Percentiles rank a stretch among this genome's conserved stretches.
Conservation (phyloP, 768 basidiomycete species). For the Naganishia friedmannii region DNA sequence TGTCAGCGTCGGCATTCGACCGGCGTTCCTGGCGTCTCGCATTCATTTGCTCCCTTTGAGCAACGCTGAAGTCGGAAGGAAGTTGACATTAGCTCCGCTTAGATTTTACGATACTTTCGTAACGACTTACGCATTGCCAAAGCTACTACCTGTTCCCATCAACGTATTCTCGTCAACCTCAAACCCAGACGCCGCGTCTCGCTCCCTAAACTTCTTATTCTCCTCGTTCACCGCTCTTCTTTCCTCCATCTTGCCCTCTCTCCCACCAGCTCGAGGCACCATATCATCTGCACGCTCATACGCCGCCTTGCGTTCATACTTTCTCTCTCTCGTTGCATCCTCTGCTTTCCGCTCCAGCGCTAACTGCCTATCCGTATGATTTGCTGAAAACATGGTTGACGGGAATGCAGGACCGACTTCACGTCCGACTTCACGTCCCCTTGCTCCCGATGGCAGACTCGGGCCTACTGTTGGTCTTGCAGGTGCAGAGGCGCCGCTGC, state of each 20-base stretch:
- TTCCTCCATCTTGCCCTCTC: constrained; percentile 83
- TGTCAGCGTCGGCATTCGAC: constrained; percentile 50
- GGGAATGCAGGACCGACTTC: constrained; percentile 33
- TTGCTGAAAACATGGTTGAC: constrained; percentile 30
- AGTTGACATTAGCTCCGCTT: not conserved
- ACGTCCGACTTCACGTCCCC: constrained; percentile 22
- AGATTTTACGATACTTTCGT: constrained; percentile 33
- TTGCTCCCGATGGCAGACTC: constrained; percentile 42
- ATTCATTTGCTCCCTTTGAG: constrained; percentile 69
- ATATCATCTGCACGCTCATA: constrained; percentile 72
- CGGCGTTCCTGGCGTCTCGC: constrained; percentile 59
- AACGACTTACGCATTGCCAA: constrained; percentile 66
- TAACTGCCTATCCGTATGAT: constrained; percentile 57
- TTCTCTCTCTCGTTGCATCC: constrained; percentile 61
- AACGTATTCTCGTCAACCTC: constrained; percentile 76
- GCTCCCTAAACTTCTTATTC: constrained; percentile 63
- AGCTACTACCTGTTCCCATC: constrained; percentile 73
- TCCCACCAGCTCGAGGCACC: constrained; percentile 74
- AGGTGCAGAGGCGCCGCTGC: constrained; percentile 30
- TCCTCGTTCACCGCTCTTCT: constrained; percentile 69
- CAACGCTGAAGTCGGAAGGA: constrained; percentile 58
- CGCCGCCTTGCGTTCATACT: constrained; percentile 64
- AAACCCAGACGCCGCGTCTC: constrained; percentile 66
- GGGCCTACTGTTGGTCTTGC: constrained; percentile 38
- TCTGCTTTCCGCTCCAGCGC: constrained; percentile 66